Percentiles rank a stretch among this genome's conserved stretches.
Conservation (phyloP, 108 stramenopile genomes). For the Chaetoceros tenuissimus region DNA sequence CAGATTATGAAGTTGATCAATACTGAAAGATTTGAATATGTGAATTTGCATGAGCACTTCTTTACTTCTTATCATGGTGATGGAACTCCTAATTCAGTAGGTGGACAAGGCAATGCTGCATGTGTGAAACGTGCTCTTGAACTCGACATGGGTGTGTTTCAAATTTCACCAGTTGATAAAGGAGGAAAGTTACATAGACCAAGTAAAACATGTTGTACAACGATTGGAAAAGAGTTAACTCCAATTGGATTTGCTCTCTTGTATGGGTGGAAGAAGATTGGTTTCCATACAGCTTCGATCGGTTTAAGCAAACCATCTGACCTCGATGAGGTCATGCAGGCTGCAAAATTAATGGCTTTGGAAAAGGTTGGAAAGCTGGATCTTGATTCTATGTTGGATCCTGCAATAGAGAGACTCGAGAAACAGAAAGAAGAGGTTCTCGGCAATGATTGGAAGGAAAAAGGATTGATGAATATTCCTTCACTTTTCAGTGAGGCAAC, state of each 20-base stretch:
- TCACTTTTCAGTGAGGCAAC: slow-evolving; percentile 20
- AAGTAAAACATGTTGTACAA: slow-evolving; percentile 24
- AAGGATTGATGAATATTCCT: slow-evolving; percentile 41
- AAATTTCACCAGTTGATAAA: slow-evolving; percentile 73
- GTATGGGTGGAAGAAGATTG: slow-evolving; percentile 32
- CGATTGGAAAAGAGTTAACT: slow-evolving; percentile 38
- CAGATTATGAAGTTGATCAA: slow-evolving; percentile 51
- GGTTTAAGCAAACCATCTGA: slow-evolving; percentile 65
- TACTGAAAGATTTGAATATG: slow-evolving; percentile 48
- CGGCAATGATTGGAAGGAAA: slow-evolving; percentile 47
- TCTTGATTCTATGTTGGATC: slow-evolving; percentile 21
- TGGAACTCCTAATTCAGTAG: slow-evolving; percentile 33
- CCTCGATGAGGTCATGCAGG: slow-evolving; percentile 65
- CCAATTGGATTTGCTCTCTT: slow-evolving; percentile 61
- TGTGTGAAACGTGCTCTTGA: slow-evolving; percentile 40
- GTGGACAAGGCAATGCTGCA: slow-evolving; percentile 45
- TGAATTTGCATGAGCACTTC: slow-evolving; percentile 70
- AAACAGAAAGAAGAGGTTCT: slow-evolving; percentile 16
- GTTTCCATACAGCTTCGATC: slow-evolving; percentile 39
- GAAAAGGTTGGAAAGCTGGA: slow-evolving; percentile 15
- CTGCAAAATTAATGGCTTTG: slow-evolving; percentile 29
- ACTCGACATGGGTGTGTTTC: slow-evolving; percentile 77
- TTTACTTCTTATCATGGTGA: slow-evolving; percentile 61
- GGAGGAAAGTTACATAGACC: slow-evolving; percentile 67
- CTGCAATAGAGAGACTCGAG: slow-evolving; percentile 15